Evolutionary conservation across 208 protist species (phyloP).

Genomic region (Leishmania aethiopica): DNA sequence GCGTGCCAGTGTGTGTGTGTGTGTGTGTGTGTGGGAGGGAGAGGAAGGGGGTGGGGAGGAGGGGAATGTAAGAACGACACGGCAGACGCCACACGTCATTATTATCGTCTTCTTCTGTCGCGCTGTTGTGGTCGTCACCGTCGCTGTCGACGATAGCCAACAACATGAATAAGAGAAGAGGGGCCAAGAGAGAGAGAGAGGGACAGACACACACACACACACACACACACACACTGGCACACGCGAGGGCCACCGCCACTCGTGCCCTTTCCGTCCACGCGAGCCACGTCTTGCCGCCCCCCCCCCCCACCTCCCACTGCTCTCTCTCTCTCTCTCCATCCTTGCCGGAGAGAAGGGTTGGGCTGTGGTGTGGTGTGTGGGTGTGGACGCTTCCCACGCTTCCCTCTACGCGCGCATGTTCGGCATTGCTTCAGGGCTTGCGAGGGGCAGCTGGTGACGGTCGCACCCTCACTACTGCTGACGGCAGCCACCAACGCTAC

Average conservation of each 20-base stretch:
- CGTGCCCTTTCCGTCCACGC: neutral
- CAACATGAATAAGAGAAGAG: no score
- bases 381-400: neutral
- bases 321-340: neutral
- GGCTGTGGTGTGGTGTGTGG: no score
- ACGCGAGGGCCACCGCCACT: neutral
- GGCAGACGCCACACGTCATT: no score
- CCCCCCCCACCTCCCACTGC: no score
- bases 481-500: slow-evolving; percentile 18
- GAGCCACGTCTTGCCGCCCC: neutral
- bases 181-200: no score
- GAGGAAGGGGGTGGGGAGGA: no score
- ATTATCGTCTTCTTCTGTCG: no score
- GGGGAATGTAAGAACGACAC: no score
- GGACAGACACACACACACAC: neutral
- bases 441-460: neutral
- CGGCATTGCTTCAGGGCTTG: no score
- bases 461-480: slow-evolving; percentile 18
- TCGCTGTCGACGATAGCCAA: neutral
- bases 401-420: neutral
- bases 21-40: no score
- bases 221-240: neutral
- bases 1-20: no score
- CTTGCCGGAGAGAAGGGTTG: neutral
- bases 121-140: neutral